Conservation (phyloP, 2,329 filamentous ascomycete genomes). For the Xylaria sp. region DNA sequence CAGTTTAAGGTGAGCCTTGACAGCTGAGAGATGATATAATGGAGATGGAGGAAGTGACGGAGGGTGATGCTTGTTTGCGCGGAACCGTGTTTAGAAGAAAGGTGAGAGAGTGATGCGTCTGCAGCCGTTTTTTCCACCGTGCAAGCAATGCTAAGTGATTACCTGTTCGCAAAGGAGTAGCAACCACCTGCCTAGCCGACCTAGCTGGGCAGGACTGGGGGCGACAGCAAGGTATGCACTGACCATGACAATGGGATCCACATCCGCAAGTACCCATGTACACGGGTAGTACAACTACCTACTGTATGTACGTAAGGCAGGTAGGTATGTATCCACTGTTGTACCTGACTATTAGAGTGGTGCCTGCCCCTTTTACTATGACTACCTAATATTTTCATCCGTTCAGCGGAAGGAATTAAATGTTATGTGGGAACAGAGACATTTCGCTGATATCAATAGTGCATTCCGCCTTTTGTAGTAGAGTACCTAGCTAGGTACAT, state of each 20-base stretch:
- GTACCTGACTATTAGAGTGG: too few species aligned
- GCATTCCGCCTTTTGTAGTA: too few species aligned
- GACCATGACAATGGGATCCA: not conserved
- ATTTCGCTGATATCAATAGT: too few species aligned
- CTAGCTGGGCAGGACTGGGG: constrained; percentile 8
- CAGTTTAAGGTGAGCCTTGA: constrained; percentile 37
- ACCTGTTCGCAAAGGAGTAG: constrained; percentile 49
- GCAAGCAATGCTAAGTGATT: constrained; percentile 45
- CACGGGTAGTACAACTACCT: not conserved
- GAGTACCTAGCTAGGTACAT: too few species aligned
- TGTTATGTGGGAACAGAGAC: too few species aligned
- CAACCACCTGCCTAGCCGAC: constrained; percentile 24
- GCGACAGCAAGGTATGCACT: not conserved
- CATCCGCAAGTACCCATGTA: not conserved
- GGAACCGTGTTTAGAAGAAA: constrained; percentile 34
- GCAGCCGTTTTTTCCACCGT: constrained; percentile 40
- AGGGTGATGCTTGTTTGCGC: constrained; percentile 34
- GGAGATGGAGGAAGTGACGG: constrained; percentile 30
- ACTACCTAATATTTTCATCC: too few species aligned
- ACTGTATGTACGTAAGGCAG: too few species aligned
- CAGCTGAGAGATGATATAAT: constrained; percentile 35
- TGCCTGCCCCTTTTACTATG: too few species aligned
- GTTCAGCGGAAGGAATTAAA: too few species aligned
- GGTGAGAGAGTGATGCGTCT: constrained; percentile 31
- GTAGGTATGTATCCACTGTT: not conserved